Percentiles rank a stretch among this genome's conserved stretches.
Conservation (phyloP, 179 eudicot genomes). For the Monotropa hypopitys region DNA sequence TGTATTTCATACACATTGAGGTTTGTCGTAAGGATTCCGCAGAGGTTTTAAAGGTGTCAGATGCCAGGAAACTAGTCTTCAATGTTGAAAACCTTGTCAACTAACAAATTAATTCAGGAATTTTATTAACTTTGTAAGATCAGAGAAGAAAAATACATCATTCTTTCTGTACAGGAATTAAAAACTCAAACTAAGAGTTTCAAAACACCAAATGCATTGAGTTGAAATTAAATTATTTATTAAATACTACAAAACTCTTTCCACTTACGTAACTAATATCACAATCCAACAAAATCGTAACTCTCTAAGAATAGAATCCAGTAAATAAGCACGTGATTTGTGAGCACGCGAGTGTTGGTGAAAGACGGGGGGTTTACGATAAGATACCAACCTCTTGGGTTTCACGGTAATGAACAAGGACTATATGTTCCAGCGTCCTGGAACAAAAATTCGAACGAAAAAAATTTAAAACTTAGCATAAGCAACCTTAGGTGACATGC, state of each 20-base stretch:
- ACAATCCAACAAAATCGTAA: neutral
- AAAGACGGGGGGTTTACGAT: neutral
- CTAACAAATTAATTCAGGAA: neutral
- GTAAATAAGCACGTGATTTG: neutral
- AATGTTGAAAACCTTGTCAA: neutral
- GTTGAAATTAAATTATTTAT: neutral
- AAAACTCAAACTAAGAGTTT: neutral
- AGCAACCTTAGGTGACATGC: neutral
- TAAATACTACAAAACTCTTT: neutral
- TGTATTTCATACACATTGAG: neutral
- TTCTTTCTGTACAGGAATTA: neutral
- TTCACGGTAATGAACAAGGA: slow-evolving; percentile 95
- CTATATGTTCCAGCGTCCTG: slow-evolving; percentile 82
- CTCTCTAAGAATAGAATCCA: neutral
- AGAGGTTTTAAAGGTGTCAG: neutral
- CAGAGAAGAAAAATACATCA: neutral
- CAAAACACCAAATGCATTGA: neutral
- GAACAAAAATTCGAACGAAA: slow-evolving; percentile 12
- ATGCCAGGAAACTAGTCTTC: neutral
- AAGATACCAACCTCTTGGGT: slow-evolving; percentile 69
- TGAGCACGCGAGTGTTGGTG: neutral
- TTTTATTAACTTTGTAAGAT: neutral
- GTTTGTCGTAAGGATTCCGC: neutral
- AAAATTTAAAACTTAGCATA: neutral
- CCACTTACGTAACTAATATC: neutral